Evolutionary conservation across 495 filamentous ascomycete genomes (phyloP).

Genomic region (Jackrogersella multiformis): DNA sequence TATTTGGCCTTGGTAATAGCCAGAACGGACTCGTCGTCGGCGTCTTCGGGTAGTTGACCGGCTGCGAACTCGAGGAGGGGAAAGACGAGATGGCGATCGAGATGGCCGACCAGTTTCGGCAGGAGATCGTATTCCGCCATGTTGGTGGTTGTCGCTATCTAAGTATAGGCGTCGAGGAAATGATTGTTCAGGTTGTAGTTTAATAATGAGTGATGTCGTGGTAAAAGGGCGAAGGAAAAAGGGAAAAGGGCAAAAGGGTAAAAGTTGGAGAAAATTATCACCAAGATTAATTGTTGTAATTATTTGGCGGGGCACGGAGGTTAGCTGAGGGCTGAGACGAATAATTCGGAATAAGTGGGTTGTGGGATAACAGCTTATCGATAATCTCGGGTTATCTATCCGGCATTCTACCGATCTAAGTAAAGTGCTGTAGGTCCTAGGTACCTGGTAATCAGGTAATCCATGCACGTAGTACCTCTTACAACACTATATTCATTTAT

Average conservation of each 20-base stretch:
- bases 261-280: constrained; percentile 30
- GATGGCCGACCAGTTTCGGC: constrained; percentile 86
- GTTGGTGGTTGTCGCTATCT: constrained; percentile 42
- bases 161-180: not conserved
- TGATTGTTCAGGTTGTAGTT: not conserved
- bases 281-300: constrained; percentile 13
- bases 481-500: not conserved
- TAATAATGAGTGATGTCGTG: not conserved
- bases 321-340: constrained; percentile 14
- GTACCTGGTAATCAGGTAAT: too few species aligned
- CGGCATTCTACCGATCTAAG: constrained; percentile 24
- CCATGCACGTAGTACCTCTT: not conserved
- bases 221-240: too few species aligned
- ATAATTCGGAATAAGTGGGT: constrained; percentile 35
- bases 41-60: constrained; percentile 65
- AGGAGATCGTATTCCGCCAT: constrained; percentile 88
- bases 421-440: too few species aligned
- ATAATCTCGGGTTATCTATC: constrained; percentile 2
- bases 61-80: constrained; percentile 86
- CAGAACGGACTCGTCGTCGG: constrained; percentile 65
- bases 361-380: constrained; percentile 26
- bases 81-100: constrained; percentile 96
- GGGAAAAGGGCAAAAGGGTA: too few species aligned
- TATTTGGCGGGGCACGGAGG: constrained; percentile 30
- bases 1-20: constrained; percentile 86